Evolutionary conservation across 1,284 basidiomycete species (phyloP), one percentile per base, ranked within the genome.

Genomic region (Rhodotorula glutinis): DNA sequence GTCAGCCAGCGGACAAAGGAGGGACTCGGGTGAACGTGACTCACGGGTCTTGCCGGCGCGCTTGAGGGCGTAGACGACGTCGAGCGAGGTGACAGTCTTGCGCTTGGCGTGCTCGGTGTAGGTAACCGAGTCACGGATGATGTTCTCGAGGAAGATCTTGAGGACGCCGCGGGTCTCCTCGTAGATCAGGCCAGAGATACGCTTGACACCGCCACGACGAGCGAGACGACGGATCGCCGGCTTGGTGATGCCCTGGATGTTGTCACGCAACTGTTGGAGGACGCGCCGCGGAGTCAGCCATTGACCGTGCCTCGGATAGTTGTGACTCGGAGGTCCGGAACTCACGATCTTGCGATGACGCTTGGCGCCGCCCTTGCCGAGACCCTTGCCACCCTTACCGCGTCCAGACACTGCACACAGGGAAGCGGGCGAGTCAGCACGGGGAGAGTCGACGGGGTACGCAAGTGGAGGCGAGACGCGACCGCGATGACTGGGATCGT

Each of bases 171-270:
- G 89, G 66, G 90, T 92, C 86, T 93, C 91, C 80, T 93, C 90
- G 81, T 92, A 93, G 82, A 93, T 91, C 74, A 91, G 85, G 78
- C 89, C 89, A 63, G 90, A 91, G 80, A 91, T 91, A 88, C 90
- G 90, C 84, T 93, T 92, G 78, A 92, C 91, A 88, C 91, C 91
- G 79, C 92, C 92, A 85, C 91, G 88, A 80, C 92, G 90, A 54
- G 92, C 92, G 71, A 95, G 88, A 83, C 91, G 89, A 76, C 92
- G 89, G 80, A 94, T 92, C 75, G 91, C 90, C 75, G 89, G 90
- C 84, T 92, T 92, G 76, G 89, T 92, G 79, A 92, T 90, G 30
- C 86, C 87, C 81, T 89, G 88, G 78, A 89, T 90, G 84, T 90
- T 90, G 82, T 90, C 88, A 77, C 76, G 72, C 73, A 72, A 65